Conservation (phyloP, 2,329 filamentous ascomycete species). For the Diaporthe sp. region DNA sequence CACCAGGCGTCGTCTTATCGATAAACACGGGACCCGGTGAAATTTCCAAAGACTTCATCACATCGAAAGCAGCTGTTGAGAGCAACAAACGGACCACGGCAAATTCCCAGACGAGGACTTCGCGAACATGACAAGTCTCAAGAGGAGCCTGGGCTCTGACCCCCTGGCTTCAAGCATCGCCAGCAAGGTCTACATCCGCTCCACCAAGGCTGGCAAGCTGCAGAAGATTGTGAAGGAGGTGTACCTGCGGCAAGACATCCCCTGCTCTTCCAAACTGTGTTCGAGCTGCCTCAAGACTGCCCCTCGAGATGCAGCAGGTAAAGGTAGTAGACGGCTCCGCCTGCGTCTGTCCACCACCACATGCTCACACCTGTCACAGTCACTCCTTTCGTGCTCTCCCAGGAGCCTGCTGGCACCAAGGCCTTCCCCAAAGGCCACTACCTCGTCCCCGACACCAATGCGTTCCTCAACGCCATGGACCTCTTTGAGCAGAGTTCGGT, state of each 20-base stretch:
- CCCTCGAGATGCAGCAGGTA: conserved; percentile 81
- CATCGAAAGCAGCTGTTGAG: conserved; percentile 3
- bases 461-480: conserved; percentile 95
- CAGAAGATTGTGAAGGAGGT: conserved; percentile 98
- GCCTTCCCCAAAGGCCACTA: conserved; percentile 90
- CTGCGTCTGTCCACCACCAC: background rate
- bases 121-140: conserved; percentile 71
- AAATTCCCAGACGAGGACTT: background rate
- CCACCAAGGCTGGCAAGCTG: conserved; percentile 94
- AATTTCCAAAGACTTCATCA: conserved; percentile 27
- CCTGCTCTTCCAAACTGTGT: conserved; percentile 94
- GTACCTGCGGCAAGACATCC: conserved; percentile 95
- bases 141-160: conserved; percentile 64
- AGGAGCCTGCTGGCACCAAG: conserved; percentile 86
- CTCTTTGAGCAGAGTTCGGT: conserved; percentile 91
- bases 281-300: conserved; percentile 77
- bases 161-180: conserved; percentile 79
- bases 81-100: conserved; percentile 20
- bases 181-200: conserved; percentile 95
- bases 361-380: conserved; percentile 59
- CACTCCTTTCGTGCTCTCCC: conserved; percentile 87
- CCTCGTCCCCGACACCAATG: conserved; percentile 95
- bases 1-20: conserved; percentile 1
- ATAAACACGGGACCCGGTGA: conserved; percentile 14
- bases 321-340: conserved; percentile 62